Base-by-base conservation (phyloP, 305 asterid genomes). In the Coffea humblotiana region DNA sequence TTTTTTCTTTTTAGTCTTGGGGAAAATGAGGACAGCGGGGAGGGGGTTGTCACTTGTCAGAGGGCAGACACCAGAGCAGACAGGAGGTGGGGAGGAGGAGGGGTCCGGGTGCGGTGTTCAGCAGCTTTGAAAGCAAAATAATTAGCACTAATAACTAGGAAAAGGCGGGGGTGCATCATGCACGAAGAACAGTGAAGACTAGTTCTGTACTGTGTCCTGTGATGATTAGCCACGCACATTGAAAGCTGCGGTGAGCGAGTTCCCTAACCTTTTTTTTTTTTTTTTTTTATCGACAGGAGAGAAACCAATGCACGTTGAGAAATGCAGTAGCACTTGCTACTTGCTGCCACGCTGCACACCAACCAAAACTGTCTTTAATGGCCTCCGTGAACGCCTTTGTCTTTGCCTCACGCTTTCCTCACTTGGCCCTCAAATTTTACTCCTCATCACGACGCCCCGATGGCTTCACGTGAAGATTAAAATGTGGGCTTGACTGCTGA, bases 261-360 rank as follows among this genome's bases (percentile, higher is more conserved):
- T 40, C 43, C 43, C 43, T 40, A 40, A 40, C 4, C 3, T 32
- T 32, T 32, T 32, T 32, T 32, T 29, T 29, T 29, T 32, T 32
- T 32, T 32, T 32, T 32, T 32, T 1, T 40, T 3, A 40, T 40
- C 6, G 43, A 40, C 43, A 40, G 43, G 70, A 27, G 70, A 27
- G 40, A 64, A 64, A 27, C 69, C 37, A 64, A 64, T 64, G 69
- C 69, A 64, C 70, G 70, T 63, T 65, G 43, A 11, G 70, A 65
- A 27, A 27, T 65, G 70, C 70, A 27, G 13, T 10, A 8, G 70
- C 70, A 65, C 70, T 63, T 65, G 70, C 43, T 3, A 5, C 70
- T 32, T 32, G 32, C 32, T 32, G 32, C 32, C 32, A 65, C 70
- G 13, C 14, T 65, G 43, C 70, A 65, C 70, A 65, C 19, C 19